These are phyloP conservation scores for Parietichytrium sp. DNA, from an alignment of 108 stramenopile species.

Conservation along the genomic window DNA sequence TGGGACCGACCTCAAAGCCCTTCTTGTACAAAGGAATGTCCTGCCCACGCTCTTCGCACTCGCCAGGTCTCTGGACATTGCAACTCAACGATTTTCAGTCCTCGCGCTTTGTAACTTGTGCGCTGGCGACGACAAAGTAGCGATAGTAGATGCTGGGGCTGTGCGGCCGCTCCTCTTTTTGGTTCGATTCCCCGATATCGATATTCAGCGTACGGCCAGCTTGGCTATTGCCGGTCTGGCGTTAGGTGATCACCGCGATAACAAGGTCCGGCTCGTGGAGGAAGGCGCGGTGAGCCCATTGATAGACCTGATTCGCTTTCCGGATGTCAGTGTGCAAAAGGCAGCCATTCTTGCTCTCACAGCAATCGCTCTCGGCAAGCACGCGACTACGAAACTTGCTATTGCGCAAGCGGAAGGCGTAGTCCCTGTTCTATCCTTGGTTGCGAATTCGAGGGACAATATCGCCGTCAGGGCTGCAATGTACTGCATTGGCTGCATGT, in stretches of 20 bases:
- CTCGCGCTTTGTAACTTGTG: constrained; percentile 73
- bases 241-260: constrained; percentile 66
- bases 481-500: constrained; percentile 68
- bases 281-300: constrained; percentile 69
- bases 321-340: constrained; percentile 67
- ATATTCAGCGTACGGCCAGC: constrained; percentile 77
- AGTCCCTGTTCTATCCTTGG: constrained; percentile 55
- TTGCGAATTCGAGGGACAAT: constrained; percentile 58
- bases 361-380: constrained; percentile 61
- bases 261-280: constrained; percentile 62
- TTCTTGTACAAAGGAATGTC: constrained; percentile 59
- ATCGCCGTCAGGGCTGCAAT: constrained; percentile 63
- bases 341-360: constrained; percentile 71
- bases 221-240: constrained; percentile 72
- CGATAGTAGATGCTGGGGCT: constrained; percentile 65
- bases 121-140: constrained; percentile 56
- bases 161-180: constrained; percentile 73
- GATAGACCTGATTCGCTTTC: constrained; percentile 69
- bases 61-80: constrained; percentile 71
- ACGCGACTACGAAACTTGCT: constrained; percentile 56
- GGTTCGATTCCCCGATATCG: constrained; percentile 71
- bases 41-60: constrained; percentile 69
- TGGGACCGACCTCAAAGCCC: constrained; percentile 58
- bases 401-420: constrained; percentile 67
- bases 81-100: constrained; percentile 73